These are phyloP conservation scores for Globisporangium emineosum DNA, from an alignment of 352 stramenopile genomes.

Conservation along the genomic window DNA sequence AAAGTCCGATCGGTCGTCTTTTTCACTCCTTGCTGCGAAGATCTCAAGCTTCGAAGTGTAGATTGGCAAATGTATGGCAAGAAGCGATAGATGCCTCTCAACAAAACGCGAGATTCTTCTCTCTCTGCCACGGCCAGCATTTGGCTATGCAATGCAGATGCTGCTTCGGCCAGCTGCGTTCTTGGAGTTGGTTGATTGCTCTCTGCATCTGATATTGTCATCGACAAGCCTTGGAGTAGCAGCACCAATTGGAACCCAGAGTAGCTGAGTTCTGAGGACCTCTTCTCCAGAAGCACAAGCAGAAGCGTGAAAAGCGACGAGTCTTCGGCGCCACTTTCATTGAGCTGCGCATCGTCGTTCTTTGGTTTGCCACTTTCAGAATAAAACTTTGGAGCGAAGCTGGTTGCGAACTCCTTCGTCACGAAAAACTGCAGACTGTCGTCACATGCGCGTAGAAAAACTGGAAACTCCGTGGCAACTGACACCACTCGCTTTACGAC, in stretches of 20 bases:
- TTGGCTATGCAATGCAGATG: slow-evolving; percentile 37
- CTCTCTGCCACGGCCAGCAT: slow-evolving; percentile 35
- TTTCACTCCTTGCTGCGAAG: slow-evolving; percentile 16
- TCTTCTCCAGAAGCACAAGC: slow-evolving; percentile 27
- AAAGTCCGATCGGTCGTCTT: slow-evolving; percentile 12
- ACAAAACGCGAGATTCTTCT: slow-evolving; percentile 25
- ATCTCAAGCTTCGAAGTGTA: slow-evolving; percentile 35
- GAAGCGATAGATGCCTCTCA: slow-evolving; percentile 44
- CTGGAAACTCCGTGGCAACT: slow-evolving; percentile 30
- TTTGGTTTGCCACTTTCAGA: neutral
- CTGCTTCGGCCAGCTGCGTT: slow-evolving; percentile 17
- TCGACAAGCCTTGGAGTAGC: slow-evolving; percentile 36
- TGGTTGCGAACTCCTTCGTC: slow-evolving; percentile 40
- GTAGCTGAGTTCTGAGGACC: slow-evolving; percentile 35
- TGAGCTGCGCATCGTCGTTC: neutral
- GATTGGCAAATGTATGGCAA: slow-evolving; percentile 56
- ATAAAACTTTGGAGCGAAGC: slow-evolving; percentile 26
- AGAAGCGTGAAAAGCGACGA: slow-evolving; percentile 14
- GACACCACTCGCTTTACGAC: slow-evolving; percentile 30
- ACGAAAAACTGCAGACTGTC: slow-evolving; percentile 67
- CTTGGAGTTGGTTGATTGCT: neutral
- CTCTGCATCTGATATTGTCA: neutral
- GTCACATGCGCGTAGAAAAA: slow-evolving; percentile 41
- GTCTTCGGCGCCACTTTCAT: neutral
- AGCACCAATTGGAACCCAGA: slow-evolving; percentile 46